Conservation (phyloP, 2,329 filamentous ascomycete genomes). For the Phyllosticta citriasiana region DNA sequence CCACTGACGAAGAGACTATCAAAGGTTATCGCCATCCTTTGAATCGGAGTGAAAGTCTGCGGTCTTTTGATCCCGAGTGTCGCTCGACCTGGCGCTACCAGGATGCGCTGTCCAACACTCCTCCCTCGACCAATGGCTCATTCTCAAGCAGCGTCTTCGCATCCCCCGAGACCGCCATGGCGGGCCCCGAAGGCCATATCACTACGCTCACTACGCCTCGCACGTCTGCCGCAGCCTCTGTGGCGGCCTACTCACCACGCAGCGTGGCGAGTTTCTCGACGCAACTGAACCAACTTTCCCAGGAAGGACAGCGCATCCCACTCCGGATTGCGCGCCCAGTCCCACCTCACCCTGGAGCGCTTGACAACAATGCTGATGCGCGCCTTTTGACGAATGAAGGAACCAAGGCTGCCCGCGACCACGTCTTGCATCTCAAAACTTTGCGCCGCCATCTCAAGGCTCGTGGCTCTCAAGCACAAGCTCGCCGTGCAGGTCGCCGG, state of each 20-base stretch:
- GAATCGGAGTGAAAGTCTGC: background rate
- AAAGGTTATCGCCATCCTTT: background rate
- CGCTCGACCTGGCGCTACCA: constrained; percentile 2
- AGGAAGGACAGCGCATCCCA: constrained; percentile 14
- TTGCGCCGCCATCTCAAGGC: constrained; percentile 3
- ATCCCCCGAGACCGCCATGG: constrained; percentile 7
- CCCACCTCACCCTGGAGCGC: constrained; percentile 19
- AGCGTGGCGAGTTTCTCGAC: constrained; percentile 5
- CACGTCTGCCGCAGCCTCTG: constrained; percentile 1
- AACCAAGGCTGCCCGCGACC: constrained; percentile 1
- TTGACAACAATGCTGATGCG: constrained; percentile 21
- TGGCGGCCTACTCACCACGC: constrained; percentile 5
- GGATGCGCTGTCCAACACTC: constrained; percentile 1
- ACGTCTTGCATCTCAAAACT: constrained; percentile 8
- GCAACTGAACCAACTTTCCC: constrained; percentile 12
- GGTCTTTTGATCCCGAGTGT: constrained; percentile 4
- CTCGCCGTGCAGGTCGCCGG: background rate
- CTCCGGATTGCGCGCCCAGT: constrained; percentile 17
- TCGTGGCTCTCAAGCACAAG: constrained; percentile 6
- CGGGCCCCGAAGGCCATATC: background rate
- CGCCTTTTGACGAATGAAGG: constrained; percentile 18
- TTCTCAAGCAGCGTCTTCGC: constrained; percentile 8
- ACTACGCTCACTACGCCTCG: constrained; percentile 5
- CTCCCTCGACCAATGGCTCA: constrained; percentile 7
- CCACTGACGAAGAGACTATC: constrained; percentile 1